Evolutionary conservation across 2,329 filamentous ascomycete species (phyloP), one percentile per base, ranked within the genome.

Genomic region (Talaromyces marneffei): DNA sequence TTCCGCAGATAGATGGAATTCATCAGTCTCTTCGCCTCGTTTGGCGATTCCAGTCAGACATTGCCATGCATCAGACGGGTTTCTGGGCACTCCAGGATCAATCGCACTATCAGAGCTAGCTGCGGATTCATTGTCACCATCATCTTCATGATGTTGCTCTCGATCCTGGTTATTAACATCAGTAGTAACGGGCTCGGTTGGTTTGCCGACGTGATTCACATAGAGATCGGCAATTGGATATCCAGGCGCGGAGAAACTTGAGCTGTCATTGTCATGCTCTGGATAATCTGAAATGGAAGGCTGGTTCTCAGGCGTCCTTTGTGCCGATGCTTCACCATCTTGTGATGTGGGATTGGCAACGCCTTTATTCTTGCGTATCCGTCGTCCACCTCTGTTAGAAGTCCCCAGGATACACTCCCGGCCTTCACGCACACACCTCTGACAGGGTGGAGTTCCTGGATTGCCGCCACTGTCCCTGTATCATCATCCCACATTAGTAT

Each of bases 341-440:
- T 54, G 18, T 35, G 35, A 33, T 37, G 6, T 23, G 4, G 31
- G 42, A 52, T 29, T 72, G 52, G 40, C 12, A 29, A 29, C 20
- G n/a, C 74, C 72, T 64, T 74, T 78, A 68, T 82, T 83, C 67
- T 83, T 84, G 58, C 83, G 80, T 61, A 85, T 79, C 52, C 84
- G 79, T 60, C 83, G 78, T 14, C 84, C 84, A 50, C 84, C 84
- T 59, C 83, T 80, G 67, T 85, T 85, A 53, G 82, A 84, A 48
- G 81, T 80, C 7, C 83, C 83, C 20, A 86, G 77, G 10, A 86
- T 78, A 69, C 84, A 86, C 63, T 85, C 82, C 57, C 82, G 81
- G 61, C 79, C 77, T 64, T 85, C 83, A 66, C 80, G 79, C 64
- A 82, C 79, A 71, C 84, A 86, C 59, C 84, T 76, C 57, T 83